Conservation (phyloP, 768 basidiomycete species). For the Amanita molliuscula region DNA sequence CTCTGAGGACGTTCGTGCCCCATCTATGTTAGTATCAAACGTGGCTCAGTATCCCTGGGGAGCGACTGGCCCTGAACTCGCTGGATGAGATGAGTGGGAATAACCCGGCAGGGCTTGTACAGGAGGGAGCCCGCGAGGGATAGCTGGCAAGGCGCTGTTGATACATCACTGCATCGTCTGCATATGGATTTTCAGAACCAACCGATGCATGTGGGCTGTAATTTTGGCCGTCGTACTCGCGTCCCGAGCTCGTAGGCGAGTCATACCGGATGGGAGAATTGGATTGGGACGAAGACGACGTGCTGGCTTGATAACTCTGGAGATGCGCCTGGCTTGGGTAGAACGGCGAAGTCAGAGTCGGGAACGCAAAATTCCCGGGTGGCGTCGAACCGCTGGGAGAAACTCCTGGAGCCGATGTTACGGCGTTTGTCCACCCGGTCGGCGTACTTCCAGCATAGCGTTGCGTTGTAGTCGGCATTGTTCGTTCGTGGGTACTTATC, state of each 20-base stretch:
- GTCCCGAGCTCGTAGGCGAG: conserved; percentile 4
- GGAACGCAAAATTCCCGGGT: conserved; percentile 24
- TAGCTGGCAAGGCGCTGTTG: conserved; percentile 13
- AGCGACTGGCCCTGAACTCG: conserved; percentile 10
- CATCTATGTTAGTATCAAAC: conserved; percentile 5
- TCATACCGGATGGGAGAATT: conserved; percentile 19
- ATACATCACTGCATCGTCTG: conserved; percentile 15
- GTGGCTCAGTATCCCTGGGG: conserved; percentile 2
- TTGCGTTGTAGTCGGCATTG: background rate
- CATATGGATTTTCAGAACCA: conserved; percentile 4
- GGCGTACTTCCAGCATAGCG: background rate
- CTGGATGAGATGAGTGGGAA: conserved; percentile 13
- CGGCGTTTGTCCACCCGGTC: background rate
- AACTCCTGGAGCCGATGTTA: background rate
- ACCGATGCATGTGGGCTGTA: background rate
- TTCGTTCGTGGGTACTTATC: conserved; percentile 1
- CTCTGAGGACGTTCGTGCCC: background rate
- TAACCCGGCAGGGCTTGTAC: conserved; percentile 18
- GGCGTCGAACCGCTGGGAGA: background rate
- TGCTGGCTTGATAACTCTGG: conserved; percentile 17
- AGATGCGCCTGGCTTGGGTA: conserved; percentile 31
- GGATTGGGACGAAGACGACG: conserved; percentile 15
- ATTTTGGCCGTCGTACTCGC: conserved; percentile 1
- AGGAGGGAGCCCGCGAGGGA: conserved; percentile 15
- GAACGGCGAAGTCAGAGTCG: conserved; percentile 49